Conservation (phyloP, 768 basidiomycete species). For the Dictyophora rubrovolvata region DNA sequence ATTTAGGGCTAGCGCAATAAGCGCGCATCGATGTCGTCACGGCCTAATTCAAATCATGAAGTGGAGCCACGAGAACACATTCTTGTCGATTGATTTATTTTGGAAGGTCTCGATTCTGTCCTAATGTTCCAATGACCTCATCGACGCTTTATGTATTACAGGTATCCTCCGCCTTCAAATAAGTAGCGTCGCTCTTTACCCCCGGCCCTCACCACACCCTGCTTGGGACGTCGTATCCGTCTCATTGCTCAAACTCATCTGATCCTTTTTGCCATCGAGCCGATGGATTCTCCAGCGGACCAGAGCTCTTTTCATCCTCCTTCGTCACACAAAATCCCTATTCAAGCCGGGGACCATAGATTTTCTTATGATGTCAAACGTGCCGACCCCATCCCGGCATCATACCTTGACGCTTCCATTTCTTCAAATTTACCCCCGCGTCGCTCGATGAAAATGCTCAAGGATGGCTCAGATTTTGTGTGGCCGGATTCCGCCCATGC, state of each 20-base stretch:
- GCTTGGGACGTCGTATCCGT: neutral
- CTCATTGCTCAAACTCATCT: neutral
- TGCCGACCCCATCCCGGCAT: neutral
- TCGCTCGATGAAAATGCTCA: conserved; percentile 50
- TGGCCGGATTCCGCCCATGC: conserved; percentile 76
- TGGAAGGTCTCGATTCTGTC: neutral
- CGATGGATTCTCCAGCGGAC: too few species aligned
- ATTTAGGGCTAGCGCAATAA: neutral
- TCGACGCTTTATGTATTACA: neutral
- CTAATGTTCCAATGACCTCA: neutral
- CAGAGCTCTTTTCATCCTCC: neutral
- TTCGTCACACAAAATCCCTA: neutral
- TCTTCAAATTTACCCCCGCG: conserved; percentile 9
- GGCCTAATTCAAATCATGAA: neutral
- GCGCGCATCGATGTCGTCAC: neutral
- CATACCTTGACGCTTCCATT: conserved; percentile 6
- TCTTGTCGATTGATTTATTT: neutral
- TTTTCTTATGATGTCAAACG: neutral
- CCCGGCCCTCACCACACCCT: neutral
- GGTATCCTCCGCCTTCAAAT: neutral
- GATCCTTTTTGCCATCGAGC: too few species aligned
- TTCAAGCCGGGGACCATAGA: neutral
- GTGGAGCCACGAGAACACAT: neutral
- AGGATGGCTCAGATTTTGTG: conserved; percentile 68
- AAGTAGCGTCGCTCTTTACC: neutral